Percentiles rank a stretch among this genome's conserved stretches.
phyloP scores from a whole-genome alignment of 371 early-diverging fungal genomes.

The Apophysomyces variabilis region DNA sequence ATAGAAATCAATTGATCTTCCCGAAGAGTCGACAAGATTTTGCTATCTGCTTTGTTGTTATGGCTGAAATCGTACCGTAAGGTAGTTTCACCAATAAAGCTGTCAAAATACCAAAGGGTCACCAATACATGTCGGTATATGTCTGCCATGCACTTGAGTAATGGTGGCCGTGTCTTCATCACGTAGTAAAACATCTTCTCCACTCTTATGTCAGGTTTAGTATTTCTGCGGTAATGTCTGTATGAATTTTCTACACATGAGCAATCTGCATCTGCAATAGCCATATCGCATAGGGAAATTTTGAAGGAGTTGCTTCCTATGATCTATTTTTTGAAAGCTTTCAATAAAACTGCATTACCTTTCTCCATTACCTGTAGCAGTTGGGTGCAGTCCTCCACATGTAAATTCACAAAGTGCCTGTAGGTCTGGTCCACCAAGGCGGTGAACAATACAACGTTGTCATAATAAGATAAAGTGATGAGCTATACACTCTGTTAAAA shows the following conservation, averaged over 20 bases:
- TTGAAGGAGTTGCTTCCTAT: neutral
- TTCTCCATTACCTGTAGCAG: neutral
- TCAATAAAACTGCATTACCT: neutral
- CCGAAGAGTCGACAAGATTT: neutral
- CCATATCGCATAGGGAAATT: neutral
- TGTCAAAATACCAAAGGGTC: neutral
- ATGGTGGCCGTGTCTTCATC: neutral
- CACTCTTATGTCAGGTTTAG: neutral
- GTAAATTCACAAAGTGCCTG: neutral
- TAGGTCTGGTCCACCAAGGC: constrained; percentile 3
- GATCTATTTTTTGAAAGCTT: neutral
- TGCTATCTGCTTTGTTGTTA: neutral
- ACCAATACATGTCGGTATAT: neutral
- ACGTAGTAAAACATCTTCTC: neutral
- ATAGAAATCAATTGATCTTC: constrained; percentile 15
- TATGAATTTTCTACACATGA: neutral
- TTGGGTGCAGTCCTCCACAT: neutral
- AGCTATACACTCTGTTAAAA: neutral
- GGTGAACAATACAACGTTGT: neutral
- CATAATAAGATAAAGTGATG: neutral
- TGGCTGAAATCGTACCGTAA: neutral
- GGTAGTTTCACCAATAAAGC: neutral
- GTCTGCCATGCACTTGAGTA: neutral
- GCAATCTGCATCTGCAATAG: neutral
- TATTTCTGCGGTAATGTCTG: neutral